These are phyloP conservation scores for Aspergillus sp. DNA, from an alignment of 2,329 filamentous ascomycete species.

Conservation along the genomic window DNA sequence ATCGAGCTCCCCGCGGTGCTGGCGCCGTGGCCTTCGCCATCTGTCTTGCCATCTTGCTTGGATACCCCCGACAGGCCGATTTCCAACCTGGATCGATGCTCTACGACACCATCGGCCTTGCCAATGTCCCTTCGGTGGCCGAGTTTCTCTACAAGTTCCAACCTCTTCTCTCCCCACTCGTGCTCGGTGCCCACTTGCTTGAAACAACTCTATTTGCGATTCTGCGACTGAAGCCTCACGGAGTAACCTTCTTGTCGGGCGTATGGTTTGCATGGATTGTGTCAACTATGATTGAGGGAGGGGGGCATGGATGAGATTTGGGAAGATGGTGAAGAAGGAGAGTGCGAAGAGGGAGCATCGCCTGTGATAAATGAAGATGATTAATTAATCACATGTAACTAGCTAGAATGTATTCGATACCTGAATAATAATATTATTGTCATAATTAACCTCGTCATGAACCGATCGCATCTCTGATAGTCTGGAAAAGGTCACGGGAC, in stretches of 20 bases:
- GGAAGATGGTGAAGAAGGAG: slow-evolving; percentile 38
- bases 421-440: background rate
- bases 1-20: slow-evolving; percentile 45
- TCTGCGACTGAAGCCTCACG: slow-evolving; percentile 46
- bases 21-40: slow-evolving; percentile 53
- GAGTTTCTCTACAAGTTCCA: slow-evolving; percentile 56
- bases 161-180: slow-evolving; percentile 52
- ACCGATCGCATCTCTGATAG: too few relatives aligned
- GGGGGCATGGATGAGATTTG: slow-evolving; percentile 46
- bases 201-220: slow-evolving; percentile 54
- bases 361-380: slow-evolving; percentile 5
- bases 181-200: slow-evolving; percentile 59
- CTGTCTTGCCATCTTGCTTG: slow-evolving; percentile 52
- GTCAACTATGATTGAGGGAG: slow-evolving; percentile 50
- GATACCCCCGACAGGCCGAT: slow-evolving; percentile 46
- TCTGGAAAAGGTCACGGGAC: slow-evolving; percentile 19
- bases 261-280: slow-evolving; percentile 54
- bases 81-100: slow-evolving; percentile 49
- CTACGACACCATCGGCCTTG: slow-evolving; percentile 47
- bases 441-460: too few relatives aligned
- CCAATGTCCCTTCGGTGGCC: slow-evolving; percentile 54
- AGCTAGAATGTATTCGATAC: background rate
- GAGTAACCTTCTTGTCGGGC: slow-evolving; percentile 43
- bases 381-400: background rate
- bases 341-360: slow-evolving; percentile 26